Conservation (phyloP, 2,329 filamentous ascomycete species). For the Apiospora sp. region DNA sequence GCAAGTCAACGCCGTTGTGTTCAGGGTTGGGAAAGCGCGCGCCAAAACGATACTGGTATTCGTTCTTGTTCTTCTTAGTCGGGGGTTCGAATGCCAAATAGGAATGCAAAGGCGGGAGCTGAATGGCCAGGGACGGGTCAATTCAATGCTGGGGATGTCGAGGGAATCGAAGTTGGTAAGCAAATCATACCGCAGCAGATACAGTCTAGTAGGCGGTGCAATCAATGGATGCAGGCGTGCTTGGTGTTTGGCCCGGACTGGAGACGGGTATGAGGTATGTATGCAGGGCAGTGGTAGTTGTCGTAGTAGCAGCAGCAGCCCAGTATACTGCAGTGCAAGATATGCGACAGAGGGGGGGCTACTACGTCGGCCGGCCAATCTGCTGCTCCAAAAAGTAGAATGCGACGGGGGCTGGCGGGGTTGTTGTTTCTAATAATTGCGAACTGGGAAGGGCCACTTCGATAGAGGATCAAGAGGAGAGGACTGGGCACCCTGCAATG, state of each 20-base stretch:
- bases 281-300: constrained; percentile 1
- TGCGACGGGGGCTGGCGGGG: constrained; percentile 13
- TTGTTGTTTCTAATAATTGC: not conserved
- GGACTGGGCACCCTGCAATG: not conserved
- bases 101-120: constrained; percentile 3
- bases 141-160: constrained; percentile 8
- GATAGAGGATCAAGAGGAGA: not conserved
- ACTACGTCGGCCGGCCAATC: constrained; percentile 20
- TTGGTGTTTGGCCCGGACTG: constrained; percentile 14
- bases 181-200: constrained; percentile 5
- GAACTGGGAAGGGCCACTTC: constrained; percentile 1
- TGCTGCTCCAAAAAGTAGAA: constrained; percentile 14
- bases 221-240: constrained; percentile 10
- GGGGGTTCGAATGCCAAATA: not conserved
- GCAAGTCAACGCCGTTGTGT: constrained; percentile 25
- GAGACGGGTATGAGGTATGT: constrained; percentile 12
- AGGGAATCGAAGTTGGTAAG: constrained; percentile 7
- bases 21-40: constrained; percentile 15
- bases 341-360: constrained; percentile 19
- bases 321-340: constrained; percentile 7
- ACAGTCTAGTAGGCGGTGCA: not conserved
- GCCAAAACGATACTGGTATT: not conserved
- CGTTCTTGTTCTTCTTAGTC: not conserved
- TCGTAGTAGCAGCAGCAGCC: not conserved
- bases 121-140: constrained; percentile 16